Percentiles rank a stretch among this genome's conserved stretches.
phyloP scores from a whole-genome alignment of 2,329 filamentous ascomycete genomes.

The Fusarium globosum region DNA sequence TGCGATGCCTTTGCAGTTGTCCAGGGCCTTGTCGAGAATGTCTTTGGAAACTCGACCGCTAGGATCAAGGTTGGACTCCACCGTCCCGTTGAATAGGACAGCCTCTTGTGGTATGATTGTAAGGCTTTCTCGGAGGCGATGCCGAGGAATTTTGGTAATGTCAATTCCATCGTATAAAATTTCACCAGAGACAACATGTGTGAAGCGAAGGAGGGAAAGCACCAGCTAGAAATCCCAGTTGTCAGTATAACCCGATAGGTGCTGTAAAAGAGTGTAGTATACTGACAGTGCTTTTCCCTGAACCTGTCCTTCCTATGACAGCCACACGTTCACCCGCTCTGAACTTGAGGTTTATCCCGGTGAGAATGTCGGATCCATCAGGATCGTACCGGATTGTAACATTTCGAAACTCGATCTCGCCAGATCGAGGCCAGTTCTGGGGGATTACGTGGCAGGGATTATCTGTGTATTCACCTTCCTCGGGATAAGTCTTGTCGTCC shows the following conservation, averaged over 20 bases:
- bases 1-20: slow-evolving; percentile 70
- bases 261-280: not conserved
- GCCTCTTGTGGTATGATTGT: slow-evolving; percentile 71
- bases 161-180: slow-evolving; percentile 67
- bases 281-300: slow-evolving; percentile 82
- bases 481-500: slow-evolving; percentile 53
- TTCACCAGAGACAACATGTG: slow-evolving; percentile 61
- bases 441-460: slow-evolving; percentile 53
- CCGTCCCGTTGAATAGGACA: slow-evolving; percentile 65
- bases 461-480: slow-evolving; percentile 55
- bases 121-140: slow-evolving; percentile 63
- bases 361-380: slow-evolving; percentile 61
- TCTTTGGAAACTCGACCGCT: slow-evolving; percentile 65
- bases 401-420: slow-evolving; percentile 63
- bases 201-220: slow-evolving; percentile 66
- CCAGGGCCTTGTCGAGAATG: slow-evolving; percentile 68
- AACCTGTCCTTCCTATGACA: slow-evolving; percentile 83
- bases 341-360: slow-evolving; percentile 62
- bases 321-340: slow-evolving; percentile 79
- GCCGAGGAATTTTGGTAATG: slow-evolving; percentile 63
- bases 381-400: slow-evolving; percentile 61
- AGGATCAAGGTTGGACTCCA: slow-evolving; percentile 71
- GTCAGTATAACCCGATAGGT: slow-evolving; percentile 11
- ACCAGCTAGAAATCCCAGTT: slow-evolving; percentile 52
- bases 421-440: slow-evolving; percentile 57